Evolutionary conservation across 495 filamentous ascomycete species (phyloP).

Genomic region (Penicillium simplicissimum): DNA sequence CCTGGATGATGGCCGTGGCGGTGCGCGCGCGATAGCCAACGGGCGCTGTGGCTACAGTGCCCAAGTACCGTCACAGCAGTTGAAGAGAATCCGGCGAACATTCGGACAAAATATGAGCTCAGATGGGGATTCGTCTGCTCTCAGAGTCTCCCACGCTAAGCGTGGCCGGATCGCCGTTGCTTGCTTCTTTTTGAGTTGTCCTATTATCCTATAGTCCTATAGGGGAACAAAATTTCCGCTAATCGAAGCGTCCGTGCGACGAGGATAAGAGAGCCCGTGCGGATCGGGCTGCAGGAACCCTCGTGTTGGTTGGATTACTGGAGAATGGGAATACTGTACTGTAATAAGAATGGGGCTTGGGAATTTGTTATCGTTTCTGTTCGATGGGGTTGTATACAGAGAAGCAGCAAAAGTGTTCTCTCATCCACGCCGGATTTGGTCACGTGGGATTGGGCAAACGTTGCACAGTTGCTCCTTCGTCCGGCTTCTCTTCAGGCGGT

Average conservation of each 20-base stretch:
- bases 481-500: background rate
- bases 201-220: no score
- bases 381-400: background rate
- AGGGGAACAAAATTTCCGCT: background rate
- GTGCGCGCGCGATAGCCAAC: background rate
- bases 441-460: conserved; percentile 2
- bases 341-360: background rate
- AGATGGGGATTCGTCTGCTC: background rate
- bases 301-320: background rate
- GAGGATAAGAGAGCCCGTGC: background rate
- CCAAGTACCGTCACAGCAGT: background rate
- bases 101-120: conserved; percentile 9
- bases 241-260: background rate
- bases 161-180: conserved; percentile 5
- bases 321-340: background rate
- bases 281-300: conserved; percentile 10
- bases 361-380: background rate
- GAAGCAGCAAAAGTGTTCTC: background rate
- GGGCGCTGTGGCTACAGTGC: background rate
- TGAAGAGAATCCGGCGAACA: background rate
- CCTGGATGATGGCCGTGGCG: background rate
- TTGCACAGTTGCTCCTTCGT: background rate
- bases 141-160: background rate
- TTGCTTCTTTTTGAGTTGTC: conserved; percentile 1
- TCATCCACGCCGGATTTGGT: conserved; percentile 5